phyloP scores from a whole-genome alignment of 1,139 yeast species.

The Diutina sp. region DNA sequence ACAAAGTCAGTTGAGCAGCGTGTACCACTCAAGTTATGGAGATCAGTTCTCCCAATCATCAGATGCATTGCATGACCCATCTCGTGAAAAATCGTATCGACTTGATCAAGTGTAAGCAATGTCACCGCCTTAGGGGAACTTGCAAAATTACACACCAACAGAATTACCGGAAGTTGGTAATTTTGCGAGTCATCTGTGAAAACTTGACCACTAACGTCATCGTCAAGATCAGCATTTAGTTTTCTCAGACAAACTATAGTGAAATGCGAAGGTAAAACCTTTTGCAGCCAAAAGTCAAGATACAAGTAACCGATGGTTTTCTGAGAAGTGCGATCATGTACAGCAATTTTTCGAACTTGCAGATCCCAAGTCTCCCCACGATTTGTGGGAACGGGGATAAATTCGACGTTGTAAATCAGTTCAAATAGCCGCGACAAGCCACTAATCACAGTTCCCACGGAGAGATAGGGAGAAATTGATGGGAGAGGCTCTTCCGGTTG shows the following conservation, averaged over 20 bases:
- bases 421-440: conserved; percentile 68
- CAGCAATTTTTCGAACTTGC: conserved; percentile 75
- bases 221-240: conserved; percentile 17
- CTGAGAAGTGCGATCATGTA: conserved; percentile 21
- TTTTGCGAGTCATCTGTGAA: conserved; percentile 36
- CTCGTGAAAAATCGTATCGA: conserved; percentile 91
- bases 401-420: conserved; percentile 60
- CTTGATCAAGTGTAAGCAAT: conserved; percentile 60
- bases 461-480: conserved; percentile 46
- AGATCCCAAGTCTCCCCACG: conserved; percentile 81
- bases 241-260: conserved; percentile 88
- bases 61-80: conserved; percentile 99
- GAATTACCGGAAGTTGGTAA: conserved; percentile 80
- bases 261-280: conserved; percentile 76
- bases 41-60: conserved; percentile 81
- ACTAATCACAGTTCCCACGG: conserved; percentile 77
- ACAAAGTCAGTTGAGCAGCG: conserved; percentile 95
- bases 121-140: conserved; percentile 15
- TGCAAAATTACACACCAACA: conserved; percentile 78
- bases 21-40: conserved; percentile 91
- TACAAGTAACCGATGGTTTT: conserved; percentile 26
- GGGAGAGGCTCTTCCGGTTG: background rate
- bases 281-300: conserved; percentile 34
- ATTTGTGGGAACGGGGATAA: conserved; percentile 51
- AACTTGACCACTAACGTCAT: conserved; percentile 25